Evolutionary conservation across 2,329 filamentous ascomycete species (phyloP).

Genomic region (Pseudonectria foliicola): DNA sequence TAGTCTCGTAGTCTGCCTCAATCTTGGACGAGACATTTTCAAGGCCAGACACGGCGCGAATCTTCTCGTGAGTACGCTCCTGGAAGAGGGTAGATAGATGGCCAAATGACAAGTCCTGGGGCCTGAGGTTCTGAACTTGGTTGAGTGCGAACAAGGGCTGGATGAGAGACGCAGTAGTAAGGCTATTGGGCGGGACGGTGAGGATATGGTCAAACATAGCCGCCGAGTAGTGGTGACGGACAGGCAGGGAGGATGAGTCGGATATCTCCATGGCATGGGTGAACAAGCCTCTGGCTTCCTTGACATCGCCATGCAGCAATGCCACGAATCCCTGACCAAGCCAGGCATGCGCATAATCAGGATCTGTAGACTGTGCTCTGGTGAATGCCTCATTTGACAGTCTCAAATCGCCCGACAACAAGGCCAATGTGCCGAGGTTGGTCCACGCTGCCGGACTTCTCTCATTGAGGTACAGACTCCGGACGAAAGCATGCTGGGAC

Average conservation of each 20-base stretch:
- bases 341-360: slow-evolving; percentile 91
- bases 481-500: slow-evolving; percentile 85
- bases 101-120: slow-evolving; percentile 62
- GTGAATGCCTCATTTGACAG: slow-evolving; percentile 90
- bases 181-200: slow-evolving; percentile 39
- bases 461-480: slow-evolving; percentile 90
- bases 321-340: slow-evolving; percentile 86
- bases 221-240: slow-evolving; percentile 71
- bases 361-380: slow-evolving; percentile 85
- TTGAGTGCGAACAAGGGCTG: slow-evolving; percentile 84
- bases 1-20: slow-evolving; percentile 77
- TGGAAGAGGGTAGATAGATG: slow-evolving; percentile 77
- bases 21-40: slow-evolving; percentile 60
- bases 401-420: slow-evolving; percentile 74
- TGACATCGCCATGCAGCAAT: slow-evolving; percentile 62
- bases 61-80: slow-evolving; percentile 68
- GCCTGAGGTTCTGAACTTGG: slow-evolving; percentile 67
- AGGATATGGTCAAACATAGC: slow-evolving; percentile 78
- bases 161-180: slow-evolving; percentile 58
- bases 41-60: slow-evolving; percentile 56
- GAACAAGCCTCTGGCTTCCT: slow-evolving; percentile 78
- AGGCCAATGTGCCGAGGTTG: slow-evolving; percentile 79
- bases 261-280: slow-evolving; percentile 93
- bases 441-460: slow-evolving; percentile 80
- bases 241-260: slow-evolving; percentile 64